phyloP scores from a whole-genome alignment of 169 alveolate species.

The Eimeria falciformis region DNA sequence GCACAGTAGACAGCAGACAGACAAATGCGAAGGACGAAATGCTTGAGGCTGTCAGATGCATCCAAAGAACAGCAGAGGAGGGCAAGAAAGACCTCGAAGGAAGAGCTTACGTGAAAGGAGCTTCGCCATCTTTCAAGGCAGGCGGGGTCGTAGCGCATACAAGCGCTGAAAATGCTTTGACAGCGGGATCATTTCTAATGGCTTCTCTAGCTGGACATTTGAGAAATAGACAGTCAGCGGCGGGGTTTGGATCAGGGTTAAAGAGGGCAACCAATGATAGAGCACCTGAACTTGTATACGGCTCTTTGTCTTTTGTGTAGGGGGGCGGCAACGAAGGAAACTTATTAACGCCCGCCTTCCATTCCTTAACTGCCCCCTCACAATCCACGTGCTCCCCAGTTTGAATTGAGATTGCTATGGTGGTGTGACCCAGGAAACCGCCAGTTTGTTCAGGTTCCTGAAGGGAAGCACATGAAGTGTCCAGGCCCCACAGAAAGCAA shows the following conservation, averaged over 20 bases:
- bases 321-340: too few species aligned
- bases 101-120: slow-evolving; percentile 48
- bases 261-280: slow-evolving; percentile 58
- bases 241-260: slow-evolving; percentile 42
- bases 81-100: neutral
- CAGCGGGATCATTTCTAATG: neutral
- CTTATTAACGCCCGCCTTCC: too few species aligned
- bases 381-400: too few species aligned
- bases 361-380: too few species aligned
- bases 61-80: neutral
- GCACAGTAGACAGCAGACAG: slow-evolving; percentile 4
- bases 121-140: slow-evolving; percentile 29
- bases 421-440: too few species aligned
- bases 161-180: neutral
- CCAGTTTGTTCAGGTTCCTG: too few species aligned
- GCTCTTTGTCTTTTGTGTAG: too few species aligned
- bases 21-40: neutral
- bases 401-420: too few species aligned
- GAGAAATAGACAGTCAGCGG: neutral
- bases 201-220: neutral
- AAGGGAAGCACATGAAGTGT: too few species aligned
- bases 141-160: slow-evolving; percentile 15
- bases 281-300: neutral
- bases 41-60: neutral
- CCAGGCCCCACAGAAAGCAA: too few species aligned